A percentile compares a stretch with the other conserved stretches of the same genome.
Evolutionary conservation across 805 yeast species (phyloP).

Genomic region (Metschnikowia sp.): DNA sequence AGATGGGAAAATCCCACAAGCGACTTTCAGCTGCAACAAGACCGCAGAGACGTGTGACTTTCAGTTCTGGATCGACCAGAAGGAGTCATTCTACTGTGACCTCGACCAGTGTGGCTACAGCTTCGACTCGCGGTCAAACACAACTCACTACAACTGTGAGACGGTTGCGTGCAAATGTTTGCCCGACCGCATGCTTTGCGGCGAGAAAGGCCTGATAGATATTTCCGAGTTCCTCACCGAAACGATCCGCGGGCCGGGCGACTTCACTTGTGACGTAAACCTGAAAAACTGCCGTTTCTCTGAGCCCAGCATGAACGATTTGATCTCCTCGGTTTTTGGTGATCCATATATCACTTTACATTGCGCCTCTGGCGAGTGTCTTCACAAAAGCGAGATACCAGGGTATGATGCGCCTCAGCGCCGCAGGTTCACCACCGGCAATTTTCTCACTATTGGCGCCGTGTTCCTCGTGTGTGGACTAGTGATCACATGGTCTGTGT

Average conservation of each 20-base stretch:
- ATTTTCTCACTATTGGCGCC: conserved; percentile 44
- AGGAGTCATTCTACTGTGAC: conserved; percentile 89
- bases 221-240: conserved; percentile 88
- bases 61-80: conserved; percentile 93
- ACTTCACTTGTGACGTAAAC: conserved; percentile 72
- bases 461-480: conserved; percentile 43
- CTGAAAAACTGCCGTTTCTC: conserved; percentile 69
- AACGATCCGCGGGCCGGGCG: conserved; percentile 91
- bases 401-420: conserved; percentile 74
- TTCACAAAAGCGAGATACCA: conserved; percentile 89
- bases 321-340: conserved; percentile 90
- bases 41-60: conserved; percentile 69
- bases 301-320: conserved; percentile 94
- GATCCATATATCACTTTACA: conserved; percentile 81
- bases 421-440: conserved; percentile 41
- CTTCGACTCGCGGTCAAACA: conserved; percentile 56
- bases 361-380: conserved; percentile 86
- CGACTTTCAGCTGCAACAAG: conserved; percentile 82
- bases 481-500: conserved; percentile 39
- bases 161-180: conserved; percentile 82
- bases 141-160: conserved; percentile 76
- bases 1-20: conserved; percentile 82
- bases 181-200: conserved; percentile 92
- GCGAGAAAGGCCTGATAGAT: conserved; percentile 90
- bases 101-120: conserved; percentile 69